Evolutionary conservation across 805 yeast genomes (phyloP).

Genomic region (Yarrowia sp.): DNA sequence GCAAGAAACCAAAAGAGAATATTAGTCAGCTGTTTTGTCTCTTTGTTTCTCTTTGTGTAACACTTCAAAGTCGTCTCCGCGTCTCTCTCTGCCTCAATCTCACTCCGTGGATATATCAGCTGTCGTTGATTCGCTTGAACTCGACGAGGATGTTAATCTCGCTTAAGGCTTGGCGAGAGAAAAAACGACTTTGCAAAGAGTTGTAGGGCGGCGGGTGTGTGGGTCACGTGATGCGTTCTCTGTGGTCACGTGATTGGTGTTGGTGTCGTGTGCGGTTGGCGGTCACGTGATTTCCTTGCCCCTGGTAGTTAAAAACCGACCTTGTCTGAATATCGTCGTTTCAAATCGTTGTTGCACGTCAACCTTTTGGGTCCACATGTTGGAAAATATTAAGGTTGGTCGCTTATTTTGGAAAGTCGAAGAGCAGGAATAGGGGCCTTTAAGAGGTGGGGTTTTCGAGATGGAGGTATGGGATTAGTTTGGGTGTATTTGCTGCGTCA

Average conservation of each 20-base stretch:
- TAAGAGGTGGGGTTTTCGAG: no score
- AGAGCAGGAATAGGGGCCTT: not conserved
- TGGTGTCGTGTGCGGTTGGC: no score
- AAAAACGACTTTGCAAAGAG: not conserved
- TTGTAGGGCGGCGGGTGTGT: no score
- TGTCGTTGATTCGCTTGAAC: not conserved
- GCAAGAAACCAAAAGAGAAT: no score
- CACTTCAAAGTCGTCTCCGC: not conserved
- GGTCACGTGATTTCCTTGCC: no score
- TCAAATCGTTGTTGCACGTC: not conserved
- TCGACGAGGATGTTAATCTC: not conserved
- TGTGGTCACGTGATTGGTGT: not conserved
- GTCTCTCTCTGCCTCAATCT: no score
- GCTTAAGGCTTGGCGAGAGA: constrained; percentile 2
- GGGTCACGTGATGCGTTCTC: not conserved
- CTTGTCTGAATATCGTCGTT: no score
- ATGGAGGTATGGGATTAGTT: no score
- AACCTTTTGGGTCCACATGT: not conserved
- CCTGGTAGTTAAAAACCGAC: no score
- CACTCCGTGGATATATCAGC: no score
- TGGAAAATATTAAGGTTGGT: constrained; percentile 1
- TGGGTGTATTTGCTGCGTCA: no score
- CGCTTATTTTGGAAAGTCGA: not conserved
- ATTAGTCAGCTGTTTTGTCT: no score
- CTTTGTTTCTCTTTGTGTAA: not conserved